Conservation (phyloP, 352 stramenopile species). For the Phytopythium chamaehyphon region DNA sequence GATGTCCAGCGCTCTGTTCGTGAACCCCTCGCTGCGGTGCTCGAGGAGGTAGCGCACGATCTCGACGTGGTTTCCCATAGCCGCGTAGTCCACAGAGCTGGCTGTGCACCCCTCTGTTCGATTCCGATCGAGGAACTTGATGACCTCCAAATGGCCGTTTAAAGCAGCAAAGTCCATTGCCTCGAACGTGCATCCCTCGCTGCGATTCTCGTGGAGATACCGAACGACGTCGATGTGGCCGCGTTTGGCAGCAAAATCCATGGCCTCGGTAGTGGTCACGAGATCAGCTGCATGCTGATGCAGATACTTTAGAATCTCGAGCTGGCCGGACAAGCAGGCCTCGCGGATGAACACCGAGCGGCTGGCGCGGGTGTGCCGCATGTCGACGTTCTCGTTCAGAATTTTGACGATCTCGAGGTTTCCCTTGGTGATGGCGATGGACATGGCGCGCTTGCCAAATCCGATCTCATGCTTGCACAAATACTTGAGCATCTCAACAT, state of each 20-base stretch:
- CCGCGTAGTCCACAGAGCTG: constrained; percentile 53
- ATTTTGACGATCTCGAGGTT: constrained; percentile 47
- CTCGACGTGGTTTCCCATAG: constrained; percentile 33
- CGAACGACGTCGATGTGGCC: constrained; percentile 21
- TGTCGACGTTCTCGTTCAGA: constrained; percentile 32
- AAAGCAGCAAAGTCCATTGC: constrained; percentile 24
- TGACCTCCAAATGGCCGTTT: constrained; percentile 25
- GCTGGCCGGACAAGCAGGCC: constrained; percentile 23
- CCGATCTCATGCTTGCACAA: constrained; percentile 33
- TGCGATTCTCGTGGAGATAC: constrained; percentile 21
- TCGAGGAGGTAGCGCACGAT: constrained; percentile 46
- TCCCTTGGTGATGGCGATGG: constrained; percentile 33
- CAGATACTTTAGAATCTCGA: constrained; percentile 32
- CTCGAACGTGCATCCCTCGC: constrained; percentile 22
- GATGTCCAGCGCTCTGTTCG: constrained; percentile 41
- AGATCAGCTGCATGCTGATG: constrained; percentile 19
- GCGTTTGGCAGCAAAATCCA: constrained; percentile 25
- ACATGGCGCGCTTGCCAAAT: constrained; percentile 56
- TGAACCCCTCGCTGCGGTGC: constrained; percentile 51
- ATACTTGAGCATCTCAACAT: constrained; percentile 53
- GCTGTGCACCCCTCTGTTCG: constrained; percentile 40
- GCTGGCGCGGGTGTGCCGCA: constrained; percentile 40
- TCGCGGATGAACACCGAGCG: constrained; percentile 38
- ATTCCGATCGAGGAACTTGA: constrained; percentile 23
- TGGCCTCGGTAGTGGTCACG: constrained; percentile 18